phyloP scores from a whole-genome alignment of 306 rosid species.

The Castanea mollissima region DNA sequence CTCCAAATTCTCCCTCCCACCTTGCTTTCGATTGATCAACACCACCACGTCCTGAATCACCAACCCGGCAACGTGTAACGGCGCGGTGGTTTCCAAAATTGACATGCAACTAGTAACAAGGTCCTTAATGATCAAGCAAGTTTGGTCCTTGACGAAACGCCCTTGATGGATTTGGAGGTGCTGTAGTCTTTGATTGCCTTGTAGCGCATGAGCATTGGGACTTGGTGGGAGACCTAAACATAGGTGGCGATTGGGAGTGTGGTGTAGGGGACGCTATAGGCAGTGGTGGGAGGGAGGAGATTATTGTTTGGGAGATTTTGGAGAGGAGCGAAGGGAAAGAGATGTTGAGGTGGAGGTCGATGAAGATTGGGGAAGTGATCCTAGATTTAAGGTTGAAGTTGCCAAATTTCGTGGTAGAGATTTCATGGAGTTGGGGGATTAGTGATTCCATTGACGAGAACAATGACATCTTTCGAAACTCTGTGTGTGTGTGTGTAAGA shows the following conservation, averaged over 20 bases:
- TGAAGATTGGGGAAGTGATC: conserved; percentile 81
- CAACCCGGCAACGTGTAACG: conserved; percentile 70
- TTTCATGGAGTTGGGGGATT: conserved; percentile 69
- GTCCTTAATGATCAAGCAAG: conserved; percentile 75
- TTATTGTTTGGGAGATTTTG: conserved; percentile 68
- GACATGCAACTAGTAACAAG: conserved; percentile 80
- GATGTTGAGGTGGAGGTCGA: conserved; percentile 81
- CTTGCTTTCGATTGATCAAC: conserved; percentile 82
- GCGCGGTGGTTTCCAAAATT: conserved; percentile 68
- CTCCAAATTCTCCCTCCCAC: conserved; percentile 82
- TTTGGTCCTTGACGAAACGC: conserved; percentile 50
- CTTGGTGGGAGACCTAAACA: conserved; percentile 42
- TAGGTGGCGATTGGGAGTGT: conserved; percentile 88
- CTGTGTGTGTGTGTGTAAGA: background rate
- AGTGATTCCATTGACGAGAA: conserved; percentile 59
- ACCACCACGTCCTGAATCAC: conserved; percentile 74
- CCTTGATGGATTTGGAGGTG: conserved; percentile 78
- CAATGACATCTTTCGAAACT: conserved; percentile 26
- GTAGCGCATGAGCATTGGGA: conserved; percentile 87
- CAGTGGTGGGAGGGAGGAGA: conserved; percentile 56
- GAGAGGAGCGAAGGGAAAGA: conserved; percentile 73
- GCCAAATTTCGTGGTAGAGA: conserved; percentile 87
- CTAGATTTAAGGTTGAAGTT: conserved; percentile 91
- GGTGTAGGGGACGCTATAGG: conserved; percentile 78
- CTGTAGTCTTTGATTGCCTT: conserved; percentile 88